Percentiles rank a stretch among this genome's conserved stretches.
Conservation (phyloP, 345 rosid genomes). For the Hibiscus trionum region DNA sequence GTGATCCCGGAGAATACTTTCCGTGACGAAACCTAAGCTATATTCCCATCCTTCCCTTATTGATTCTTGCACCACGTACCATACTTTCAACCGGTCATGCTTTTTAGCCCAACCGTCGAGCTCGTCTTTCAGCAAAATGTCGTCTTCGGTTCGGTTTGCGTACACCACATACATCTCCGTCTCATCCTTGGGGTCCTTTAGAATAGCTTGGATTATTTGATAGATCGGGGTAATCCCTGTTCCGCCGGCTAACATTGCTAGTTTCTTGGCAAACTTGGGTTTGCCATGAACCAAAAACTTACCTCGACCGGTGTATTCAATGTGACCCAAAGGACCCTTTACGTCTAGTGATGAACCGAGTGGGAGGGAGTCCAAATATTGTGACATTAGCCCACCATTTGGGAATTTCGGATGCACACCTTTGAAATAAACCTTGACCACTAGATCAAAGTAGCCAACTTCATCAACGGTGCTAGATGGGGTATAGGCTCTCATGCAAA, state of each 20-base stretch:
- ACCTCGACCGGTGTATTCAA: conserved; percentile 69
- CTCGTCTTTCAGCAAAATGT: conserved; percentile 66
- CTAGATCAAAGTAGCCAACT: conserved; percentile 74
- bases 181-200: conserved; percentile 68
- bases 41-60: conserved; percentile 65
- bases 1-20: conserved; percentile 53
- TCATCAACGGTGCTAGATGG: conserved; percentile 57
- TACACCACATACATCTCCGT: conserved; percentile 82
- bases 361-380: conserved; percentile 54
- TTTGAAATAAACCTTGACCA: conserved; percentile 75
- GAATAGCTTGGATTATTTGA: conserved; percentile 65
- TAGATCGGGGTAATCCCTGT: conserved; percentile 91
- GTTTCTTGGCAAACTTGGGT: conserved; percentile 67
- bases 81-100: conserved; percentile 58
- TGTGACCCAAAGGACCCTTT: conserved; percentile 87
- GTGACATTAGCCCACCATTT: conserved; percentile 82
- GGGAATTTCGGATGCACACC: conserved; percentile 72
- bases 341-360: conserved; percentile 57
- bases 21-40: conserved; percentile 64
- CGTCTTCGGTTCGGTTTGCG: conserved; percentile 82
- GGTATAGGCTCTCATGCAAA: conserved; percentile 84
- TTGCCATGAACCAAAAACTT: conserved; percentile 62
- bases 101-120: conserved; percentile 75
- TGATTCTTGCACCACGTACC: conserved; percentile 68
- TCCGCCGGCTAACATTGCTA: conserved; percentile 89